Evolutionary conservation across 108 stramenopile genomes (phyloP).

Genomic region (Fragilaria radians): DNA sequence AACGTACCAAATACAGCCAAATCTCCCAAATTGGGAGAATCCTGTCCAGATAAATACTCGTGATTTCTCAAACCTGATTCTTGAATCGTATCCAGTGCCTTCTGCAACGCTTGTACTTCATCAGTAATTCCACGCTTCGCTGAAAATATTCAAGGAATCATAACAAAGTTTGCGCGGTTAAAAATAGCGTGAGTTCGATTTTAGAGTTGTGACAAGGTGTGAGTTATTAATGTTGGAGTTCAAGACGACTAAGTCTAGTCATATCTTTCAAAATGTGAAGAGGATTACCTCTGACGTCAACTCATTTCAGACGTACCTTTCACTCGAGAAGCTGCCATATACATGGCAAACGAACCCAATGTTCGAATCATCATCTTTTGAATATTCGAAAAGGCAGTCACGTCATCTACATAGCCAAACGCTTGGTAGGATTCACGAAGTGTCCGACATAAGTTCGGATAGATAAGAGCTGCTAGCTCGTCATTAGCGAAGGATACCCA

Average conservation of each 20-base stretch:
- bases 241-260: neutral
- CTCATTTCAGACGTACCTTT: constrained; percentile 47
- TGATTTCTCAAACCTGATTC: constrained; percentile 34
- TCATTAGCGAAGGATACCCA: constrained; percentile 79
- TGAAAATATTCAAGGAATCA: too few species aligned
- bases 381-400: constrained; percentile 39
- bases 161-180: neutral
- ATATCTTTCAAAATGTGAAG: neutral
- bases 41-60: constrained; percentile 16
- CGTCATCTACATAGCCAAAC: constrained; percentile 77
- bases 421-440: constrained; percentile 64
- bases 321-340: constrained; percentile 78
- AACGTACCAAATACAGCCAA: constrained; percentile 83
- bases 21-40: constrained; percentile 57
- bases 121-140: constrained; percentile 71
- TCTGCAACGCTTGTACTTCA: constrained; percentile 60
- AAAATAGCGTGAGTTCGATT: neutral
- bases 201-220: neutral
- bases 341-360: constrained; percentile 84
- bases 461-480: constrained; percentile 77
- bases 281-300: neutral
- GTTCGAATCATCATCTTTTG: constrained; percentile 56
- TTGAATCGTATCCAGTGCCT: constrained; percentile 51
- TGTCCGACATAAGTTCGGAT: constrained; percentile 86
- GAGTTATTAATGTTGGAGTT: neutral